Evolutionary conservation across 495 filamentous ascomycete genomes (phyloP).

Genomic region (Hypoxylon cercidicola): DNA sequence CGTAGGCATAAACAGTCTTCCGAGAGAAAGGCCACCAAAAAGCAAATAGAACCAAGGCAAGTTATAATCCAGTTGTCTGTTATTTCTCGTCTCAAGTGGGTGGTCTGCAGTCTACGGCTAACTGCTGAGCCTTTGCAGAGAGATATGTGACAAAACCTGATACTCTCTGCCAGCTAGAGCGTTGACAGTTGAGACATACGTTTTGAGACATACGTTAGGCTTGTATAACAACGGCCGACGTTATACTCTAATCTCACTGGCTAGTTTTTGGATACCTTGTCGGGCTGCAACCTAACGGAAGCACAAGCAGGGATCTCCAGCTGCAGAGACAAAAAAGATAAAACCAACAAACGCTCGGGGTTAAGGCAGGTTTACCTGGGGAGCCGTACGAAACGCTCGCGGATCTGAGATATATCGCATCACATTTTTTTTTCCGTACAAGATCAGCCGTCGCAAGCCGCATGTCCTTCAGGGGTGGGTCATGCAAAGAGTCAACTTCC

Average conservation of each 20-base stretch:
- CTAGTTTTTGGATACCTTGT: slow-evolving; percentile 18
- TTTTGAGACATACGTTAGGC: slow-evolving; percentile 2
- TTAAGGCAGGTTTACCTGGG: neutral
- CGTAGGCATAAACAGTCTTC: no score
- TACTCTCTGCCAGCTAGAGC: no score
- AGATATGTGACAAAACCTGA: no score
- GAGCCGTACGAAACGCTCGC: neutral
- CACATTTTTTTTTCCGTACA: neutral
- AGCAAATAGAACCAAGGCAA: no score
- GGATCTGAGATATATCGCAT: slow-evolving; percentile 11
- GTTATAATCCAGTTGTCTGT: no score
- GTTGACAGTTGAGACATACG: no score
- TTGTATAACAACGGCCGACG: slow-evolving; percentile 1
- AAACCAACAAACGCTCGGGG: slow-evolving; percentile 19
- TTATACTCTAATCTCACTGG: slow-evolving; percentile 8
- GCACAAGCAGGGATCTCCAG: slow-evolving; percentile 28
- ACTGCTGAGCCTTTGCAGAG: no score
- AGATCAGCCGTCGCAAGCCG: neutral
- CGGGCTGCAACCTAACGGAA: slow-evolving; percentile 29
- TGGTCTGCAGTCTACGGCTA: no score
- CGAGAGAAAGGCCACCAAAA: no score
- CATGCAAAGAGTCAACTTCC: slow-evolving; percentile 16
- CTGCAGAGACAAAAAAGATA: slow-evolving; percentile 21
- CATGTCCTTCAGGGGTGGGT: neutral
- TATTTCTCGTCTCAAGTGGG: no score